Base-by-base conservation (phyloP, 2,329 filamentous ascomycete species). In the Pseudogymnoascus sp. region DNA sequence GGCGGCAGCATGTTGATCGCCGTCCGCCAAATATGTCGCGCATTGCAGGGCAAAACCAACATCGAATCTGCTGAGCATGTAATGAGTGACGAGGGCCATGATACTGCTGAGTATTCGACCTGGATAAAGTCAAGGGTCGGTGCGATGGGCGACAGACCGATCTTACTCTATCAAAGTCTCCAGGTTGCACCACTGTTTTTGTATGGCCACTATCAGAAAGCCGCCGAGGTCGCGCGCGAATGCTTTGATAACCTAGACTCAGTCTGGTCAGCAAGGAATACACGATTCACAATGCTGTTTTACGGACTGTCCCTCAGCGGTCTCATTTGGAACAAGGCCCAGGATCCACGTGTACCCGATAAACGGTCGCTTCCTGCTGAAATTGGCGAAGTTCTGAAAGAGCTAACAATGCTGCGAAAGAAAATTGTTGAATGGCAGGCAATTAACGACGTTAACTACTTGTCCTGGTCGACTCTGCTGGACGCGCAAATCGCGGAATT, bases 1-100 rank as follows among this genome's bases (percentile, higher is more conserved):
- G 89, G 89, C 13, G 89, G 89, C 2, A 84, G 85, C 0, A 77
- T 91, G 60, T 76, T 92, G 5, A 82, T 88, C 64, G 80, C 82
- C 2, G 78, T 87, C 3, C 78, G 87, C 59, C 89, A 92, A 70
- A 80, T 83, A 25, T 82, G 81, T 59, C 82, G 87, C 58, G 87
- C 89, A 21, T 74, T 92, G 18, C 87, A 91, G 71, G 89, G 89
- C 61, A 92, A 91, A 72, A 92, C 89, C 0, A 74, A 74, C 2
- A 73, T 75, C 9, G 75, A 80, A 8, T 63, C 66, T 18, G 60
- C 72, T 3, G 69, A 77, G 0, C 77, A 80, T 15, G 78, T 92
- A 9, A 81, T 92, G 77, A 83, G 79, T 40, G 89, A 92, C 66
- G 78, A 83, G n/a, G 78, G 84, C 48, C 89, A 92, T 69, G 79